A percentile compares a stretch with the other conserved stretches of the same genome.
phyloP scores from a whole-genome alignment of 371 early-diverging fungal species.

The Mortierella sp. region DNA sequence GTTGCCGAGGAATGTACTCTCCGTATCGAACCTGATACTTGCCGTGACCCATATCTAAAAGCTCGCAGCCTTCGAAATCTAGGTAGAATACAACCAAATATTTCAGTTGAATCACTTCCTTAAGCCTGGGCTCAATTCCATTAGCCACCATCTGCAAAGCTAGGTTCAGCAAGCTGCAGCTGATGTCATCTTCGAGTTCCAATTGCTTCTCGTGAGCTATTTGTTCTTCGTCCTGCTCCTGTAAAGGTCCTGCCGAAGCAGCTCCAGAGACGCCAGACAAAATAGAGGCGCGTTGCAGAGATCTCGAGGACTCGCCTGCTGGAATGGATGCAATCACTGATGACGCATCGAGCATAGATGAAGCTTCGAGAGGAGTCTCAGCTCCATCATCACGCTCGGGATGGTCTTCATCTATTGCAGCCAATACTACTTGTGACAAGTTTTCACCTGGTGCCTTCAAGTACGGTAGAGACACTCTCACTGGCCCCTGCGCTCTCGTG shows the following conservation, averaged over 20 bases:
- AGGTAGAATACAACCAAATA: slow-evolving; percentile 54
- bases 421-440: not conserved
- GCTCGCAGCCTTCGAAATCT: slow-evolving; percentile 53
- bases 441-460: not conserved
- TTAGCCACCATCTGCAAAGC: slow-evolving; percentile 57
- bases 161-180: slow-evolving; percentile 44
- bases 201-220: slow-evolving; percentile 34
- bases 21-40: slow-evolving; percentile 52
- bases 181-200: slow-evolving; percentile 47
- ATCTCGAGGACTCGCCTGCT: slow-evolving; percentile 21
- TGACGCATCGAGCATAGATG: slow-evolving; percentile 14
- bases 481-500: not conserved
- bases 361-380: not conserved
- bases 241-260: not conserved
- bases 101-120: slow-evolving; percentile 54
- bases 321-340: not conserved
- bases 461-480: not conserved
- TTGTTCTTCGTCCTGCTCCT: slow-evolving; percentile 6
- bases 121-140: slow-evolving; percentile 47
- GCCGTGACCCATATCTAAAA: slow-evolving; percentile 37
- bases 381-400: not conserved
- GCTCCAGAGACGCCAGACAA: slow-evolving; percentile 4
- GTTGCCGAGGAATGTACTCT: slow-evolving; percentile 51
- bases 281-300: slow-evolving; percentile 34
- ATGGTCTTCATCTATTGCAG: not conserved